Evolutionary conservation across 1,284 basidiomycete species (phyloP), one percentile per base, ranked within the genome.

Genomic region (Xanthoconium separans): DNA sequence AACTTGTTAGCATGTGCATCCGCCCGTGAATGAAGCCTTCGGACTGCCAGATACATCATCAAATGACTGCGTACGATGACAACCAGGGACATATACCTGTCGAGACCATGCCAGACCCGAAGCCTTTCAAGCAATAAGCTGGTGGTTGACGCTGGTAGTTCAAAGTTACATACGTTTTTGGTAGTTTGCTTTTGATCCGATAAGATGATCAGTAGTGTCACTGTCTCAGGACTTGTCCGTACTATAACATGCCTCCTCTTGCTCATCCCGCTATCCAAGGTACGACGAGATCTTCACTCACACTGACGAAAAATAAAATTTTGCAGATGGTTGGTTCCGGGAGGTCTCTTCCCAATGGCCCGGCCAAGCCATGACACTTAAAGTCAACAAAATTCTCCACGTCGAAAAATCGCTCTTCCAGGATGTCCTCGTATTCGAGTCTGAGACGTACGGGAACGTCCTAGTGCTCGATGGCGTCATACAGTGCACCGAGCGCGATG

Each of bases 321-420:
- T 37, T 42, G 8, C 57, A 91, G 95, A 97, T 79, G 95, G 95
- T 73, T 98, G 96, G 95, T 98, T 98, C 81, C 85, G 91, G 64
- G 96, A 99, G 79, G 90, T 95, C 70, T 95, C 93, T 55, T 85
- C 91, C 37, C 95, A 98, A 78, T 99, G 96, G 96, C 95, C 93
- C 39, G 95, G 93, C 47, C 91, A 95, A 76, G 94, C 95, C 50
- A 93, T 96, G 91, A 93, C 91, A 56, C 79, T 98, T 68, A 91
- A 92, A 76, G 95, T 99, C 77, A 92, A 91, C 76, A 91, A 93
- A 79, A 92, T 99, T 65, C 81, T 99, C 58, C 96, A 99, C 75
- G 80, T 89, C 65, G 96, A 99, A 75, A 89, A 91, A 77, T 95
- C 93, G 12, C 78, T 90, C 55, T 99, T 87, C 78, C 91, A 98